Evolutionary conservation across 2,329 filamentous ascomycete species (phyloP), one percentile per base, ranked within the genome.

Genomic region (Amylocarpus encephaloides): DNA sequence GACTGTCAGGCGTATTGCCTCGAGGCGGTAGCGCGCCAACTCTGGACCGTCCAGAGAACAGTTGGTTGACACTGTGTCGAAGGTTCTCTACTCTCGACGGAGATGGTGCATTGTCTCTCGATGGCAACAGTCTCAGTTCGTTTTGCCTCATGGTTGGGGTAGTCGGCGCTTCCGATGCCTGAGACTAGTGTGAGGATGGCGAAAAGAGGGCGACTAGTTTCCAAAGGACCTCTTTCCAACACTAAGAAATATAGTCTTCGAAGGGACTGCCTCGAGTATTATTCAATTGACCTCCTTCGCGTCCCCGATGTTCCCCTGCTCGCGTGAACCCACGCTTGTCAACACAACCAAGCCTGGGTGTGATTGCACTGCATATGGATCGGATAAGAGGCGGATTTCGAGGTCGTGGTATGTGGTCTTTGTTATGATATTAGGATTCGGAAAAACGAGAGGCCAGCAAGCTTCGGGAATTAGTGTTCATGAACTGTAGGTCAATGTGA

Each of bases 1-100:
- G 74, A 16, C 70, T 73, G 63, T 64, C 40, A 40, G 58, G 58
- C 2, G 50, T 41, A 40, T 34, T 39, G 48, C 42, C 57, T 48
- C 53, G 56, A 15, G 48, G 41, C 26, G 48, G 43, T 19, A 29
- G 36, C 12, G 36, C 29, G 19, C 55, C 57, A 47, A 62, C 55
- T 38, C 48, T 61, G 15, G 62, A 63, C 33, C 57, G 54, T 18
- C 63, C 62, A 6, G 53, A 51, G 51, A 66, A 63, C 22, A 63
- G 36, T 5, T 57, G 49, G 41, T 63, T 59, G 40, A 65, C 36
- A 26, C 58, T 56, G 12, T 32, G 49, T 35, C 61, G 53, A 34
- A 59, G 51, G 50, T 51, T 58, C 30, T 59, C 54, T n/a, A 61
- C 30, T 39, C 55, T 62, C 44, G 59, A 53, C 16, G 51, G 54